These are phyloP conservation scores for Linnemannia zychae DNA, from an alignment of 192 early-diverging fungal genomes.

Conservation along the genomic window DNA sequence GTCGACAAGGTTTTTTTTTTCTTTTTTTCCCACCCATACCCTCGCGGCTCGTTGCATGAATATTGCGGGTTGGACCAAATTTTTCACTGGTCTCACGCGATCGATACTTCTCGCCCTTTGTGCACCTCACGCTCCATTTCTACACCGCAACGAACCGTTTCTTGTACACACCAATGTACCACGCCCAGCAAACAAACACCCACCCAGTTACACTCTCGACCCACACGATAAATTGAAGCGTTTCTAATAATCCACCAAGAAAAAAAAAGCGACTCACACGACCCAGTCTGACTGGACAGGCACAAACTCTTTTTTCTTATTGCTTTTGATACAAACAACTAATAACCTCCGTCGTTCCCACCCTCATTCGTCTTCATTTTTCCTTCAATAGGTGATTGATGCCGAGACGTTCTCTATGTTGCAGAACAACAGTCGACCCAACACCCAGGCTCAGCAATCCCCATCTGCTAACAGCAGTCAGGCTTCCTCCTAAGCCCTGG, in stretches of 20 bases:
- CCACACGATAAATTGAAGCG: not conserved
- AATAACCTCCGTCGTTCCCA: not conserved
- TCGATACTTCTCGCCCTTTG: not conserved
- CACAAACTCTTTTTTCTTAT: not conserved
- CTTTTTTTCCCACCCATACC: constrained; percentile 29
- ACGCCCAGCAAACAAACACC: not conserved
- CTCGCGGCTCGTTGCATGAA: not conserved
- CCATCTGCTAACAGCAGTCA: not conserved
- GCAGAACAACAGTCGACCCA: constrained; percentile 25
- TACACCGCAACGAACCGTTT: not conserved
- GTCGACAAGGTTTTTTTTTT: not conserved
- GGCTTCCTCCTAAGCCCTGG: not conserved
- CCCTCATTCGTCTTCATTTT: not conserved
- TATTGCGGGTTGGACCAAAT: not conserved
- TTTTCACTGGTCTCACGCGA: constrained; percentile 29
- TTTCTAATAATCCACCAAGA: not conserved
- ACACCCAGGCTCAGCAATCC: not conserved
- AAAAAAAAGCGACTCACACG: not conserved
- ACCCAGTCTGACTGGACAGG: not conserved
- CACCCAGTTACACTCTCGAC: not conserved
- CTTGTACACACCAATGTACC: not conserved
- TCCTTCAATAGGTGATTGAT: constrained; percentile 37
- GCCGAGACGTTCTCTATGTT: constrained; percentile 39
- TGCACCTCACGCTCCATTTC: not conserved
- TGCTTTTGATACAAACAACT: not conserved